phyloP scores from a whole-genome alignment of 1,284 basidiomycete genomes.

The Papiliotrema terrestris region DNA sequence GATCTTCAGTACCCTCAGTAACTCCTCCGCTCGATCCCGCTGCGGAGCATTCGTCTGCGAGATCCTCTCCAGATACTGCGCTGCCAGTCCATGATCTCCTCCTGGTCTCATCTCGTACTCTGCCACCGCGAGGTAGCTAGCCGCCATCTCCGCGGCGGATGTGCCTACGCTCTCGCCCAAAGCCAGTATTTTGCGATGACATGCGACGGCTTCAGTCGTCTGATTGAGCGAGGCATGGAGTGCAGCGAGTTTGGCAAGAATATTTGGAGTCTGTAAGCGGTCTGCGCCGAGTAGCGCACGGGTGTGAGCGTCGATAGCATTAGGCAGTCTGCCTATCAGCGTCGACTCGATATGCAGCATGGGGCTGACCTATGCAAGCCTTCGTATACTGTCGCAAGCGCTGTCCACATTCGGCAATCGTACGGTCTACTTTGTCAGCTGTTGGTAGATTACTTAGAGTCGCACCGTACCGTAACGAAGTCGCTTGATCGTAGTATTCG shows the following conservation, averaged over 20 bases:
- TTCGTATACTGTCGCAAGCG: slow-evolving; percentile 90
- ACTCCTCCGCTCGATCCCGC: slow-evolving; percentile 38
- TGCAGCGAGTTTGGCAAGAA: slow-evolving; percentile 67
- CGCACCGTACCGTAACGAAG: slow-evolving; percentile 76
- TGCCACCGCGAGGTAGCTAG: slow-evolving; percentile 75
- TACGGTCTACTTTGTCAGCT: slow-evolving; percentile 67
- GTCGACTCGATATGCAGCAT: neutral
- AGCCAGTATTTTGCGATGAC: slow-evolving; percentile 58
- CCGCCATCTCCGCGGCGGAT: slow-evolving; percentile 68
- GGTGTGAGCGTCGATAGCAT: slow-evolving; percentile 84
- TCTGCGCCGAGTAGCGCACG: slow-evolving; percentile 83
- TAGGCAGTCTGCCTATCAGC: slow-evolving; percentile 64
- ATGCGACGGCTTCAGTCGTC: slow-evolving; percentile 50
- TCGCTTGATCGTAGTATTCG: slow-evolving; percentile 95
- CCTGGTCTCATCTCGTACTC: slow-evolving; percentile 64
- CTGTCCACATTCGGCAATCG: slow-evolving; percentile 94
- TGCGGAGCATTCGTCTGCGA: slow-evolving; percentile 56
- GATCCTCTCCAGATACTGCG: slow-evolving; percentile 63
- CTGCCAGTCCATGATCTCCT: slow-evolving; percentile 43
- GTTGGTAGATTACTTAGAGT: too few relatives aligned
- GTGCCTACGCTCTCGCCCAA: slow-evolving; percentile 61
- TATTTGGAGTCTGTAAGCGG: slow-evolving; percentile 68
- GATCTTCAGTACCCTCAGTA: slow-evolving; percentile 33
- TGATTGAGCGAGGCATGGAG: slow-evolving; percentile 59
- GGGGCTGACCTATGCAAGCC: slow-evolving; percentile 68